These are phyloP conservation scores for Fomitopsis palustris DNA, from an alignment of 1,284 basidiomycete genomes.

Conservation along the genomic window DNA sequence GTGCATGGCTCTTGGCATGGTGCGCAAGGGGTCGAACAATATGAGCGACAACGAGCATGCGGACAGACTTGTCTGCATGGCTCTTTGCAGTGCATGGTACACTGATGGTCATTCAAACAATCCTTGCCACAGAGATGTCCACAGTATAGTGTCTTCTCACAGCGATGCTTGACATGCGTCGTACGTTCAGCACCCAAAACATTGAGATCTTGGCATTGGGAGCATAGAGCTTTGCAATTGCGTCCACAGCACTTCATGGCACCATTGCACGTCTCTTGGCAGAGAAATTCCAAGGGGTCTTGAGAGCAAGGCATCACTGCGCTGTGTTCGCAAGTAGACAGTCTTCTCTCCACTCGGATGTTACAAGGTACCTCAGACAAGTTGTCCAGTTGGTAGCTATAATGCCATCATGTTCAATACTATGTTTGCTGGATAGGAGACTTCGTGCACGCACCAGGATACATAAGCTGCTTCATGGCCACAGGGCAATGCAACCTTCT, in stretches of 20 bases:
- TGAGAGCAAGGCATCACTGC: constrained; percentile 42
- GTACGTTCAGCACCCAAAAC: constrained; percentile 18
- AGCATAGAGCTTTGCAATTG: constrained; percentile 45
- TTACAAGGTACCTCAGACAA: constrained; percentile 45
- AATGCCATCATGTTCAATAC: background rate
- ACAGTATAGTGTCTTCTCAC: constrained; percentile 53
- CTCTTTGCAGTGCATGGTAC: constrained; percentile 42
- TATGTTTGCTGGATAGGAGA: too few species aligned
- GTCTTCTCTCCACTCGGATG: constrained; percentile 38
- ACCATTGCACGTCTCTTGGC: constrained; percentile 41
- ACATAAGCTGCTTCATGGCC: constrained; percentile 50
- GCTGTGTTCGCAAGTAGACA: constrained; percentile 57
- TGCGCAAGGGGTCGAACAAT: constrained; percentile 55
- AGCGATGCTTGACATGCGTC: constrained; percentile 46
- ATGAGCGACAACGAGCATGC: constrained; percentile 45
- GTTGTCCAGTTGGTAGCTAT: constrained; percentile 45
- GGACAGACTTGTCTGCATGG: constrained; percentile 55
- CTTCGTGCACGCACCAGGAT: constrained; percentile 46
- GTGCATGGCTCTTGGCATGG: constrained; percentile 62
- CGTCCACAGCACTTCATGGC: constrained; percentile 56
- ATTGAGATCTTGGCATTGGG: constrained; percentile 43
- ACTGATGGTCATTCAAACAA: constrained; percentile 52
- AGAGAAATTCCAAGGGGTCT: constrained; percentile 39
- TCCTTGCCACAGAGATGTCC: constrained; percentile 49
- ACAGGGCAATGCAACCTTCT: constrained; percentile 55